These are phyloP conservation scores for Phytophthora sojae DNA, from an alignment of 352 stramenopile species.

Conservation along the genomic window DNA sequence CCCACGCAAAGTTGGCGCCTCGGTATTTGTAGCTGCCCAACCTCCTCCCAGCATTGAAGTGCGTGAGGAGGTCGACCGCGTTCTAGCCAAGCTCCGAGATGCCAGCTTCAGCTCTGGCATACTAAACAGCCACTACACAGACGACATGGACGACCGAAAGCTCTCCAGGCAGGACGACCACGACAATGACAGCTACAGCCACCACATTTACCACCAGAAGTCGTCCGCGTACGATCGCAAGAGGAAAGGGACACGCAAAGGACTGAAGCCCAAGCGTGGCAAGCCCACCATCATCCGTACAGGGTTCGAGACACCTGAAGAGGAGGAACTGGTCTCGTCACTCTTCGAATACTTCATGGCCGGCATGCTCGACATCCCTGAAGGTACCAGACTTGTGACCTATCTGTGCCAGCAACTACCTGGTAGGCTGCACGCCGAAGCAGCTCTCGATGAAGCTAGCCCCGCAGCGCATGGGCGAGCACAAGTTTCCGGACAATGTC, in stretches of 20 bases:
- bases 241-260: constrained; percentile 15
- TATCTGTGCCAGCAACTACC: constrained; percentile 71
- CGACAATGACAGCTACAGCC: constrained; percentile 6
- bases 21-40: constrained; percentile 59
- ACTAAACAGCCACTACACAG: constrained; percentile 16
- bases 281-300: constrained; percentile 78
- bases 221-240: constrained; percentile 15
- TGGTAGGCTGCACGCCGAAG: constrained; percentile 57
- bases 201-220: constrained; percentile 4
- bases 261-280: constrained; percentile 35
- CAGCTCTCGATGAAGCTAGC: constrained; percentile 78
- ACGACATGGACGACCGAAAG: constrained; percentile 17
- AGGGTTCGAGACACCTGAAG: constrained; percentile 69
- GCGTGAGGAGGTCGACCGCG: constrained; percentile 39
- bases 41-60: constrained; percentile 43
- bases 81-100: constrained; percentile 45
- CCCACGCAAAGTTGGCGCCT: constrained; percentile 70
- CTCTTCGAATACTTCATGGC: constrained; percentile 74
- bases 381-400: constrained; percentile 61
- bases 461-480: constrained; percentile 53
- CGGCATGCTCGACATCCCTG: constrained; percentile 57
- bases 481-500: constrained; percentile 67
- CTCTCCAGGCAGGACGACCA: constrained; percentile 22
- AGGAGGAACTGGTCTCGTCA: constrained; percentile 64
- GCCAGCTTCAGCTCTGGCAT: constrained; percentile 43